These are phyloP conservation scores for Botrytis aclada DNA, from an alignment of 2,329 filamentous ascomycete genomes.

Conservation along the genomic window DNA sequence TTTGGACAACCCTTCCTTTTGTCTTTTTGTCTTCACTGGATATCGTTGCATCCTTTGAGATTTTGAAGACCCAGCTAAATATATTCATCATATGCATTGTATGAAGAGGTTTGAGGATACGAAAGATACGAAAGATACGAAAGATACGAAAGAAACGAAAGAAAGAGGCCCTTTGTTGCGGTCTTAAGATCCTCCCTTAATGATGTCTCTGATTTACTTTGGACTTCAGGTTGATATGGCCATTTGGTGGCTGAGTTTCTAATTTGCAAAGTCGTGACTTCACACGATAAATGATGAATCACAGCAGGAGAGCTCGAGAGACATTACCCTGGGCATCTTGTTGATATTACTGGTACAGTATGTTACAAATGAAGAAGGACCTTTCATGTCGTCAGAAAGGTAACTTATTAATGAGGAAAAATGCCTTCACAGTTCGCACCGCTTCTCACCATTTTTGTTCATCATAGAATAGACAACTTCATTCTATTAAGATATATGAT, in stretches of 20 bases:
- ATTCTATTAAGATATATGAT: slow-evolving; percentile 28
- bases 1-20: background rate
- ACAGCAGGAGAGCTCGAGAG: background rate
- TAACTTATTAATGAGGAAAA: background rate
- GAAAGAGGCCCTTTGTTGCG: background rate
- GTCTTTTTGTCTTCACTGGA: background rate
- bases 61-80: background rate
- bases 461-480: slow-evolving; percentile 31
- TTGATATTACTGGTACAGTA: background rate
- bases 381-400: slow-evolving; percentile 3
- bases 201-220: background rate
- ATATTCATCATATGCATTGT: background rate
- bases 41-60: background rate
- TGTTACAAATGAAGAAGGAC: slow-evolving; percentile 27
- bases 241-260: background rate
- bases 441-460: slow-evolving; percentile 24
- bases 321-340: no score
- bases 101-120: background rate
- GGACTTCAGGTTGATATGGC: background rate
- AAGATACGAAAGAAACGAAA: background rate
- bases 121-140: background rate
- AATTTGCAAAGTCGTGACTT: background rate
- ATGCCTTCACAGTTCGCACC: slow-evolving; percentile 19
- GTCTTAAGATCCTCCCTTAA: background rate
- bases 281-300: background rate